Base-by-base conservation (phyloP, 164 flowering plant genomes). In the Houttuynia cordata region DNA sequence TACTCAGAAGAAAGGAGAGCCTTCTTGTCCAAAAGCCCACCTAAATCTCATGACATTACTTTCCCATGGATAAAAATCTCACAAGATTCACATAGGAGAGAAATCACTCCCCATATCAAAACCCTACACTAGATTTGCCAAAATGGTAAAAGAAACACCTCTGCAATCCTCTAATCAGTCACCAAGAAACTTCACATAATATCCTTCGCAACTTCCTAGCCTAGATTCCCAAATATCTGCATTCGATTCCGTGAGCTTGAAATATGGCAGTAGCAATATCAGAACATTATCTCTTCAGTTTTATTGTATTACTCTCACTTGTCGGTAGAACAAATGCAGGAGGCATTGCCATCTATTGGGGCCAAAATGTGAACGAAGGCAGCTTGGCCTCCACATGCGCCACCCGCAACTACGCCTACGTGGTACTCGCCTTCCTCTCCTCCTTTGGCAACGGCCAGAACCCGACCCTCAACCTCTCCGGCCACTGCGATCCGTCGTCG, bases 381-480 rank as follows among this genome's bases (percentile, higher is more conserved):
- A 64, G 56, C 47, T 22, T 69, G 22, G 57, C 61, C 12, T 59
- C 60, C 4, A 51, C 72, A 19, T 69, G 72, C 18, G 64, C 56
- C 23, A 68, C 71, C 23, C 60, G 67, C 21, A 63, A 68, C 39
- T 68, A 63, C 42, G 60, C 13, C 19, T 59, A 25, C 24, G 56
- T 68, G 12, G 64, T 64, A 68, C 19, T 69, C 9, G 72, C 72
- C 10, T 69, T 64, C 68, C 72, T 69, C 30, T 22, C 30, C 61
- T 20, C 49, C 1, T 63, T 68, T 15, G 71, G 71, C 64, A 60
- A 47, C 39, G 64, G 57, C 24, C 64, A 60, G 49, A 42, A 56
- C 4, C 71, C 67, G 10, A 24, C 17, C 10, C 47, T 59, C 19
- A 63, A 64, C 68, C 68, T 69, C 13, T 68, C 67, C 37, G 72